Percentiles rank a stretch among this genome's conserved stretches.
Conservation (phyloP, 2,329 filamentous ascomycete species). For the Colletotrichum neosansevieriae region DNA sequence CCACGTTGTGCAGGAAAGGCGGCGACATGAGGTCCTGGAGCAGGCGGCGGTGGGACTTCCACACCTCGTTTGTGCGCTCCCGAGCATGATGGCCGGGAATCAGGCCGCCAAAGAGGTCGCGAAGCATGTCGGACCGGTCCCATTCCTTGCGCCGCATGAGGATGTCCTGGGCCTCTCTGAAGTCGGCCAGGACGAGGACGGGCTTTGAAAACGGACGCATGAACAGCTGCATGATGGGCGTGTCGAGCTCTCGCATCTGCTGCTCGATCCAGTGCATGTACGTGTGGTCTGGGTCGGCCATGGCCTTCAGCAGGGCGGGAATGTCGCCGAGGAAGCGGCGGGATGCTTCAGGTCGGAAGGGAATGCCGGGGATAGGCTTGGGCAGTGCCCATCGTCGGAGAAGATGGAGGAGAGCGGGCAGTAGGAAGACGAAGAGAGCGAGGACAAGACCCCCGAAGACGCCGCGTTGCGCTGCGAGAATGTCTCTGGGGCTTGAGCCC, state of each 20-base stretch:
- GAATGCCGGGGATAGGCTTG: no score
- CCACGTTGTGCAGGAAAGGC: conserved; percentile 49
- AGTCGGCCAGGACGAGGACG: conserved; percentile 48
- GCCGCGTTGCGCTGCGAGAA: no score
- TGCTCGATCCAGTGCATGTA: no score
- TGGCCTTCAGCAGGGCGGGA: no score
- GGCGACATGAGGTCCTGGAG: conserved; percentile 54
- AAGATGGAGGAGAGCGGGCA: no score
- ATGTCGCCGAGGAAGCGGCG: no score
- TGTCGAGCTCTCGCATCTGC: conserved; percentile 35
- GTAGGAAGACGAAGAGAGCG: no score
- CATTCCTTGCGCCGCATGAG: conserved; percentile 51
- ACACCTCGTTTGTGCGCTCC: conserved; percentile 46
- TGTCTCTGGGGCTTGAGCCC: no score
- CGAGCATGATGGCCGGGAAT: conserved; percentile 49
- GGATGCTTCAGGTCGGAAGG: no score
- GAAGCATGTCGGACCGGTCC: conserved; percentile 43
- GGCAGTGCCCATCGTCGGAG: no score
- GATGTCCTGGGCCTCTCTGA: conserved; percentile 51
- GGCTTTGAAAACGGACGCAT: conserved; percentile 48
- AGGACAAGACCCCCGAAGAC: no score
- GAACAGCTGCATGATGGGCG: conserved; percentile 51
- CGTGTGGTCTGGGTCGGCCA: no score
- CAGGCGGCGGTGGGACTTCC: conserved; percentile 49
- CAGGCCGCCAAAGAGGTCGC: conserved; percentile 14